Evolutionary conservation across 495 filamentous ascomycete species (phyloP).

Genomic region (Penicillium angulare): DNA sequence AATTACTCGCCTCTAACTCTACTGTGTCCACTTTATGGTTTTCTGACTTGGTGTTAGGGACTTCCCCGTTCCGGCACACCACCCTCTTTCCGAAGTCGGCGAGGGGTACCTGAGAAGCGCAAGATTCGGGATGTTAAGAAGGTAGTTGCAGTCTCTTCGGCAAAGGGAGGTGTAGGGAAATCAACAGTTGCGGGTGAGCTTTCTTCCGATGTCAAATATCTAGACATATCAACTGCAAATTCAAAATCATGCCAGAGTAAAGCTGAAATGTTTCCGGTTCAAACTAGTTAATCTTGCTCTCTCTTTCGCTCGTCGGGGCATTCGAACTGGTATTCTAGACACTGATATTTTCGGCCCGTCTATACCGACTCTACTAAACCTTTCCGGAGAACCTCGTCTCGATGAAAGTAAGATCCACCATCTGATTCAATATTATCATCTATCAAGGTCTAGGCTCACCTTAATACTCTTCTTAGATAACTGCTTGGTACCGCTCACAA

Average conservation of each 20-base stretch:
- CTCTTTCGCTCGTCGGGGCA: conserved; percentile 74
- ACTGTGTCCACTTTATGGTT: background rate
- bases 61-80: conserved; percentile 75
- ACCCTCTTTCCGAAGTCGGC: conserved; percentile 71
- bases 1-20: background rate
- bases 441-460: background rate
- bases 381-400: conserved; percentile 70
- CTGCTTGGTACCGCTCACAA: conserved; percentile 82
- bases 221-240: background rate
- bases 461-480: conserved; percentile 53
- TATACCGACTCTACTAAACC: conserved; percentile 84
- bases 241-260: no score
- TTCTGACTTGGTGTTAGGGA: conserved; percentile 51
- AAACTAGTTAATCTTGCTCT: conserved; percentile 77
- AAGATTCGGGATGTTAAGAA: conserved; percentile 79
- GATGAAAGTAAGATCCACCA: conserved; percentile 48
- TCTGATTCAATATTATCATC: background rate
- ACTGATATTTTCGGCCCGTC: conserved; percentile 96
- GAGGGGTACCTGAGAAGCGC: conserved; percentile 78
- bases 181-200: conserved; percentile 78
- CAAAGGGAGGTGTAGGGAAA: conserved; percentile 96
- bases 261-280: background rate
- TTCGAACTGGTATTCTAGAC: conserved; percentile 84
- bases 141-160: conserved; percentile 87
- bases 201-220: background rate